A percentile compares a stretch with the other conserved stretches of the same genome.
Conservation (phyloP, 305 asterid genomes). For the Stenogyne calaminthoides region DNA sequence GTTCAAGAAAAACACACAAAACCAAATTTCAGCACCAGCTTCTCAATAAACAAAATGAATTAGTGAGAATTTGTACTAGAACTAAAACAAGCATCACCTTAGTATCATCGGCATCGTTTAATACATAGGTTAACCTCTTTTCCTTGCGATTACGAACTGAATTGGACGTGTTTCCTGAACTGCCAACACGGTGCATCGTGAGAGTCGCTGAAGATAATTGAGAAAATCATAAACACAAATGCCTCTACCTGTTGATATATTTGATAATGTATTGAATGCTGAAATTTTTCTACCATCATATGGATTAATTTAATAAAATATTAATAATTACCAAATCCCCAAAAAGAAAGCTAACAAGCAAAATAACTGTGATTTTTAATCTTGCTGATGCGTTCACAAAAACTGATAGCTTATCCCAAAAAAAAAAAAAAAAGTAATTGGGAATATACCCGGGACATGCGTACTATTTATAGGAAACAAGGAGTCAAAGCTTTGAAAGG, state of each 20-base stretch:
- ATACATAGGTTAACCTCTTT: constrained; percentile 84
- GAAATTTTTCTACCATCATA: not conserved
- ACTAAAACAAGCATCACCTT: constrained; percentile 53
- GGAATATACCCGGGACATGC: not conserved
- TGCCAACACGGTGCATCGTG: constrained; percentile 59
- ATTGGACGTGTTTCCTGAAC: constrained; percentile 75
- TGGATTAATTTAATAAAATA: not conserved
- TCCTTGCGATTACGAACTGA: constrained; percentile 84
- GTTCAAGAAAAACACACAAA: constrained; percentile 10
- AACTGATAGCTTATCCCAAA: not conserved
- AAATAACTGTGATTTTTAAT: not conserved
- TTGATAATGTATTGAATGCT: constrained; percentile 5
- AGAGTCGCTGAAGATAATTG: constrained; percentile 34
- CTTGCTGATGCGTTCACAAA: not conserved
- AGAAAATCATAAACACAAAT: constrained; percentile 21
- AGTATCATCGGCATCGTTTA: constrained; percentile 74
- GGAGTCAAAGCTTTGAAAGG: constrained; percentile 7
- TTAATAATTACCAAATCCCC: not conserved
- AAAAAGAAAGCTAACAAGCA: not conserved
- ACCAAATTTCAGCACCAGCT: constrained; percentile 5
- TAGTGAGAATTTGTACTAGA: constrained; percentile 9
- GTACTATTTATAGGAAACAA: not conserved
- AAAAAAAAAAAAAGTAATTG: constrained; percentile 11
- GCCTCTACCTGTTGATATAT: constrained; percentile 9
- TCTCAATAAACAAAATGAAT: constrained; percentile 4